Evolutionary conservation across 176 grass and related monocot genomes (phyloP).

Genomic region (Rhipidocladum racemiflorum): DNA sequence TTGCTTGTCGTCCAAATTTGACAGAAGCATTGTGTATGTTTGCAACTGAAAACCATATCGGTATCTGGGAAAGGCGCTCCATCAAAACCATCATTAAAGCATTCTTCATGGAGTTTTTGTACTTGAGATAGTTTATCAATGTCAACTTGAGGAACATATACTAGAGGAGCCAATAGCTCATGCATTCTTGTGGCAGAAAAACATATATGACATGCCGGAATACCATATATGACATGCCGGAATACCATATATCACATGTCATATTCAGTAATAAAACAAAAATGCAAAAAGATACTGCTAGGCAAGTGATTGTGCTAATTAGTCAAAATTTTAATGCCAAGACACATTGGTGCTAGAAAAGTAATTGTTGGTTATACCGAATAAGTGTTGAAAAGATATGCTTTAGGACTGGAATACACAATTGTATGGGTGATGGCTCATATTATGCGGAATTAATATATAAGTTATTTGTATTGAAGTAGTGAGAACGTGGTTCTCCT

Average conservation of each 20-base stretch:
- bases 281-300: slow-evolving; percentile 7
- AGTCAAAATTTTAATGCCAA: slow-evolving; percentile 8
- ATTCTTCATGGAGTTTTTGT: slow-evolving; percentile 70
- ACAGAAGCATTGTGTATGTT: no score
- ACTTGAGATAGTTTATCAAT: slow-evolving; percentile 67
- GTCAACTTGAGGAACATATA: slow-evolving; percentile 92
- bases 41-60: slow-evolving; percentile 62
- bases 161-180: slow-evolving; percentile 86
- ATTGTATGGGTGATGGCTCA: no score
- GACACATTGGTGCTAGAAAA: background rate
- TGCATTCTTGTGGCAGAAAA: slow-evolving; percentile 76
- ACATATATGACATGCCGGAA: no score
- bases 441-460: no score
- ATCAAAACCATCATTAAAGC: slow-evolving; percentile 82
- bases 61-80: slow-evolving; percentile 55
- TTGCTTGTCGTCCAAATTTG: slow-evolving; percentile 18
- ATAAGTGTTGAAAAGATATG: no score
- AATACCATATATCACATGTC: slow-evolving; percentile 3
- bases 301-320: background rate
- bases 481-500: no score
- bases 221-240: no score
- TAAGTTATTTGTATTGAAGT: no score
- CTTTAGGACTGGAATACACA: no score
- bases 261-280: slow-evolving; percentile 14
- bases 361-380: no score